Percentiles rank a stretch among this genome's conserved stretches.
phyloP scores from a whole-genome alignment of 163 green algal genomes.

The Prototheca wickerhamii region DNA sequence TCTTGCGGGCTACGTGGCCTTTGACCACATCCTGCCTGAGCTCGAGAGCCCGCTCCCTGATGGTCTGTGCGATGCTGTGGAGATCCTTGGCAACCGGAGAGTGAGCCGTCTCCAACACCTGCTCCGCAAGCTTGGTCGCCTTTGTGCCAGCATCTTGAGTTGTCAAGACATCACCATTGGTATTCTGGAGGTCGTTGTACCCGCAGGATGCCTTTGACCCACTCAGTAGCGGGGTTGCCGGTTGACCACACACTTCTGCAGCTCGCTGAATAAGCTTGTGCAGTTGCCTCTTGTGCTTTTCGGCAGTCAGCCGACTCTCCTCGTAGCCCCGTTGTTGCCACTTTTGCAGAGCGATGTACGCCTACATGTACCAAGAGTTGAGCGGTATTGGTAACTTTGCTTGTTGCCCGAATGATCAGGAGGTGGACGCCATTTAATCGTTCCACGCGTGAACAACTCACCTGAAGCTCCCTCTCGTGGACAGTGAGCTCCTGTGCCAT shows the following conservation, averaged over 20 bases:
- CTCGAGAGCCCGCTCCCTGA: constrained; percentile 8
- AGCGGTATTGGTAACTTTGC: background rate
- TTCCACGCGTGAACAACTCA: no score
- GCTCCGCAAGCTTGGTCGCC: background rate
- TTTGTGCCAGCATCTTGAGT: background rate
- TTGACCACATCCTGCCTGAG: constrained; percentile 50
- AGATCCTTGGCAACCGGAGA: constrained; percentile 1
- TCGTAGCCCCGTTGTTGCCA: constrained; percentile 97
- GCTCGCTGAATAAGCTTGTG: constrained; percentile 43
- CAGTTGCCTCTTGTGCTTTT: constrained; percentile 86
- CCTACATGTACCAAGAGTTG: constrained; percentile 24
- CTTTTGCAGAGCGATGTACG: constrained; percentile 90
- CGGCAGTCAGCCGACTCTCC: constrained; percentile 57
- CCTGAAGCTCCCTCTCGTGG: constrained; percentile 78
- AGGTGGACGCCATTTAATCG: no score
- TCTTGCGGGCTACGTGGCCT: constrained; percentile 68
- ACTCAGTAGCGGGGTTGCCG: no score
- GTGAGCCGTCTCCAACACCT: background rate
- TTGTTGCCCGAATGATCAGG: background rate
- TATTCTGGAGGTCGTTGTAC: background rate
- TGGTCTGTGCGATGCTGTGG: background rate
- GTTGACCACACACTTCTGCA: background rate
- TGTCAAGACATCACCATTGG: no score
- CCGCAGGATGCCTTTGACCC: no score
- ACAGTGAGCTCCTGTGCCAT: constrained; percentile 44